Conservation (phyloP, 208 protist genomes). For the Wallacemonas sp. region DNA sequence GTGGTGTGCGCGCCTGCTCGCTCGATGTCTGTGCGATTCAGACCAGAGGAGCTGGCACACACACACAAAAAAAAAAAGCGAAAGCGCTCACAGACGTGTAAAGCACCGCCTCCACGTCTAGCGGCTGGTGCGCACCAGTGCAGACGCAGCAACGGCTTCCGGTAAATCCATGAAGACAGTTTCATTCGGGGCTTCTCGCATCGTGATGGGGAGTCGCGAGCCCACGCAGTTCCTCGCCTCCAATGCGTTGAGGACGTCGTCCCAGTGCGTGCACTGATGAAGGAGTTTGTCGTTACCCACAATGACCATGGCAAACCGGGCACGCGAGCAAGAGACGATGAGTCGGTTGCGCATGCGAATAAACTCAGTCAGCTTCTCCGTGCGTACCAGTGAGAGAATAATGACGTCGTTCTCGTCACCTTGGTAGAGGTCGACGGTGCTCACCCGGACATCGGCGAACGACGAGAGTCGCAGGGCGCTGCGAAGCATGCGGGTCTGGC, state of each 20-base stretch:
- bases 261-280: conserved; percentile 75
- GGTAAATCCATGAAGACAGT: neutral
- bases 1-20: no score
- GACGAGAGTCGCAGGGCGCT: conserved; percentile 66
- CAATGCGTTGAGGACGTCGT: conserved; percentile 62
- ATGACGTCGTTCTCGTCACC: conserved; percentile 95
- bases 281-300: conserved; percentile 82
- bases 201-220: conserved; percentile 68
- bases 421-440: conserved; percentile 96
- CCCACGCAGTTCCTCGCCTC: conserved; percentile 52
- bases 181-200: conserved; percentile 14
- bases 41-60: neutral
- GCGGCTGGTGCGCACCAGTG: conserved; percentile 15
- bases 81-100: neutral
- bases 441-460: conserved; percentile 73
- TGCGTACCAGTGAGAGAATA: conserved; percentile 93
- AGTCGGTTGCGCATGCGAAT: conserved; percentile 91
- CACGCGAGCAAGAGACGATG: conserved; percentile 94
- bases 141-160: conserved; percentile 24
- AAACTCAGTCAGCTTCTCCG: conserved; percentile 94
- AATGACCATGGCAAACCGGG: conserved; percentile 89
- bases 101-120: neutral
- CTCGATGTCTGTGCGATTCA: no score
- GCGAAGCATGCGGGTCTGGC: conserved; percentile 84
- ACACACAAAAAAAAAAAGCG: neutral